phyloP scores from a whole-genome alignment of 2,329 filamentous ascomycete species.

The Didymella pomorum region DNA sequence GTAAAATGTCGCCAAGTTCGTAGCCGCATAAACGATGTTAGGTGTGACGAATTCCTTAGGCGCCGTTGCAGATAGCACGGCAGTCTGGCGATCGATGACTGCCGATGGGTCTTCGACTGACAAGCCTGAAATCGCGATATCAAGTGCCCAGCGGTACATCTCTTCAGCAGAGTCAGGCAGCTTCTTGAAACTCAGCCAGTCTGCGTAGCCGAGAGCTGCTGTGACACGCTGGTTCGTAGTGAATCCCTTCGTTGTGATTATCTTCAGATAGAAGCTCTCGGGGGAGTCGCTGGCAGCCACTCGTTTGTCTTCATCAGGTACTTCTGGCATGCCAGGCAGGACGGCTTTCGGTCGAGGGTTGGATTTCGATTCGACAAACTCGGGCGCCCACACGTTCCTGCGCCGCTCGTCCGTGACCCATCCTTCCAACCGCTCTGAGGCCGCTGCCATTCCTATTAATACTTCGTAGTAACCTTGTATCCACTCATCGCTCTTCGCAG shows the following conservation, averaged over 20 bases:
- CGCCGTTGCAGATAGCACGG: constrained; percentile 65
- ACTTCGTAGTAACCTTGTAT: constrained; percentile 83
- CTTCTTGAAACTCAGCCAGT: constrained; percentile 83
- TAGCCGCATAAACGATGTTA: constrained; percentile 79
- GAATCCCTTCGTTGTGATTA: constrained; percentile 82
- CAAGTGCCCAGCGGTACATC: constrained; percentile 78
- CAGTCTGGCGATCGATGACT: constrained; percentile 69
- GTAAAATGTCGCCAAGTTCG: constrained; percentile 78
- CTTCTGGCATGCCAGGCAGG: constrained; percentile 67
- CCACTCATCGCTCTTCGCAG: constrained; percentile 82
- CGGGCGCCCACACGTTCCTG: constrained; percentile 72
- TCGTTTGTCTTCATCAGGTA: constrained; percentile 79
- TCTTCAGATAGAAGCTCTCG: constrained; percentile 80
- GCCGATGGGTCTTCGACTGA: constrained; percentile 51
- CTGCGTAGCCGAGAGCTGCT: constrained; percentile 82
- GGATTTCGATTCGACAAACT: constrained; percentile 80
- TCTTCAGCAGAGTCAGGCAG: constrained; percentile 70
- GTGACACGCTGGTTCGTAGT: constrained; percentile 79
- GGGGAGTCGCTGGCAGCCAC: constrained; percentile 70
- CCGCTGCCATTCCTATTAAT: constrained; percentile 77
- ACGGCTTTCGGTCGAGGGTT: constrained; percentile 82
- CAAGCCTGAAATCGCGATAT: constrained; percentile 71
- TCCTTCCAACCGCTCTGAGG: constrained; percentile 82
- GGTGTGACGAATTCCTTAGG: constrained; percentile 64
- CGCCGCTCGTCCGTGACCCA: constrained; percentile 73